These are phyloP conservation scores for Plasmodium adleri DNA, from an alignment of 169 alveolate genomes.

Conservation along the genomic window DNA sequence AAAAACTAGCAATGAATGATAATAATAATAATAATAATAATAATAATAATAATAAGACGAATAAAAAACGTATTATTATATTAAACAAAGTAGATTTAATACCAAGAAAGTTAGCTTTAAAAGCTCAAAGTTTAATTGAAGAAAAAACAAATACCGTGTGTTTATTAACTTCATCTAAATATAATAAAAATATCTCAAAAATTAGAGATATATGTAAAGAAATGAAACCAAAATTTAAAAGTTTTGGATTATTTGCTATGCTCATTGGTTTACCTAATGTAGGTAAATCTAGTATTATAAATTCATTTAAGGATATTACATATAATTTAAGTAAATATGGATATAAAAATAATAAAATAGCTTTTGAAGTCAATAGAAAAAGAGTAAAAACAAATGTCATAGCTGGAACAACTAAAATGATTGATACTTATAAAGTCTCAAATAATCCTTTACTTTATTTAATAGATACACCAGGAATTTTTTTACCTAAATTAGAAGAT, in stretches of 20 bases:
- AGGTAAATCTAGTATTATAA: slow-evolving; percentile 98
- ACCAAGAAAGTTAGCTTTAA: slow-evolving; percentile 44
- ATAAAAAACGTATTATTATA: slow-evolving; percentile 67
- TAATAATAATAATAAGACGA: not conserved
- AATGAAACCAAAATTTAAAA: slow-evolving; percentile 70
- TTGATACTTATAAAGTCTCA: slow-evolving; percentile 60
- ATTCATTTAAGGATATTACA: slow-evolving; percentile 78
- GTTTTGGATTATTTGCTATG: slow-evolving; percentile 57
- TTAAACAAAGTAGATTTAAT: slow-evolving; percentile 81
- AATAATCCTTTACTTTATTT: slow-evolving; percentile 63
- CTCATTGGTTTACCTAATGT: slow-evolving; percentile 99
- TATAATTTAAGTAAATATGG: slow-evolving; percentile 66
- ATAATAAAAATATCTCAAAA: slow-evolving; percentile 56
- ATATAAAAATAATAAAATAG: slow-evolving; percentile 47
- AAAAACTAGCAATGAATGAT: not conserved
- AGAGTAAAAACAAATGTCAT: slow-evolving; percentile 44
- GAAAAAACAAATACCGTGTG: slow-evolving; percentile 61
- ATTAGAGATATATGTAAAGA: slow-evolving; percentile 71
- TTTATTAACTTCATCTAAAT: slow-evolving; percentile 66
- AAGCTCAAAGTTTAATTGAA: slow-evolving; percentile 51
- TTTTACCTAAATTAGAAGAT: slow-evolving; percentile 78
- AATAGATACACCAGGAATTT: slow-evolving; percentile 75
- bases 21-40: not conserved
- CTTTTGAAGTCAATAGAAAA: slow-evolving; percentile 69
- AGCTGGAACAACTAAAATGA: slow-evolving; percentile 70